phyloP scores from a whole-genome alignment of 1,284 basidiomycete species.

The Filobasidium uniguttulatum region DNA sequence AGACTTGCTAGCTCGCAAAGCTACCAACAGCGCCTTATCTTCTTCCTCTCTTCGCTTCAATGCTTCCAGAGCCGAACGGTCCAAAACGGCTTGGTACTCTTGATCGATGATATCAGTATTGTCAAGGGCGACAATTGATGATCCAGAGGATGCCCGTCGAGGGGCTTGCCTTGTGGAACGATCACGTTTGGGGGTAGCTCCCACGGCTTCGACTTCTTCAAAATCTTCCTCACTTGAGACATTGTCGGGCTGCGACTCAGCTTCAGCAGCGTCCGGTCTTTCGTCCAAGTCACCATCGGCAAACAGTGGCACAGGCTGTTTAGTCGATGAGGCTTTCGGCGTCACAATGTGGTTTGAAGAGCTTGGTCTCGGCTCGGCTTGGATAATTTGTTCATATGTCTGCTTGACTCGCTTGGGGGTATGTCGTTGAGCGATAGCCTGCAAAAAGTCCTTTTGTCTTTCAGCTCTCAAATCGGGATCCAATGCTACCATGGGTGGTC shows the following conservation, averaged over 20 bases:
- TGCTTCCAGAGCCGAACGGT: constrained; percentile 6
- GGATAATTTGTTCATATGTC: constrained; percentile 22
- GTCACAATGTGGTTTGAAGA: constrained; percentile 48
- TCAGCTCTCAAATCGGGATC: constrained; percentile 58
- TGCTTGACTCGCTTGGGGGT: constrained; percentile 38
- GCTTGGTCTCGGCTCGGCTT: constrained; percentile 27
- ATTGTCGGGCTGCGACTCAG: constrained; percentile 25
- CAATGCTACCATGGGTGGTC: constrained; percentile 2
- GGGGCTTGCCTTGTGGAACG: too few species aligned
- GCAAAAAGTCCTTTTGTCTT: constrained; percentile 51
- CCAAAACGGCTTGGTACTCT: neutral
- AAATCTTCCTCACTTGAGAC: constrained; percentile 32
- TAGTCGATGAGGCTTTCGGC: too few species aligned
- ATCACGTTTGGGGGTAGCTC: neutral
- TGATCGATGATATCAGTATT: too few species aligned
- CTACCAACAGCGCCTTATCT: constrained; percentile 11
- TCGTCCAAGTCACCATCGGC: constrained; percentile 19
- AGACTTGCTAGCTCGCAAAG: constrained; percentile 8
- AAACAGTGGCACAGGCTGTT: constrained; percentile 11
- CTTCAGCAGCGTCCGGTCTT: neutral
- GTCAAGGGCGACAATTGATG: too few species aligned
- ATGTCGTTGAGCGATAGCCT: constrained; percentile 49
- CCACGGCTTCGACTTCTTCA: constrained; percentile 28
- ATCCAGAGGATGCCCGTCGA: too few species aligned
- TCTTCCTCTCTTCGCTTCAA: constrained; percentile 10